Percentiles rank a stretch among this genome's conserved stretches.
Evolutionary conservation across 139 green algal genomes (phyloP).

Genomic region (Trebouxia sp.): DNA sequence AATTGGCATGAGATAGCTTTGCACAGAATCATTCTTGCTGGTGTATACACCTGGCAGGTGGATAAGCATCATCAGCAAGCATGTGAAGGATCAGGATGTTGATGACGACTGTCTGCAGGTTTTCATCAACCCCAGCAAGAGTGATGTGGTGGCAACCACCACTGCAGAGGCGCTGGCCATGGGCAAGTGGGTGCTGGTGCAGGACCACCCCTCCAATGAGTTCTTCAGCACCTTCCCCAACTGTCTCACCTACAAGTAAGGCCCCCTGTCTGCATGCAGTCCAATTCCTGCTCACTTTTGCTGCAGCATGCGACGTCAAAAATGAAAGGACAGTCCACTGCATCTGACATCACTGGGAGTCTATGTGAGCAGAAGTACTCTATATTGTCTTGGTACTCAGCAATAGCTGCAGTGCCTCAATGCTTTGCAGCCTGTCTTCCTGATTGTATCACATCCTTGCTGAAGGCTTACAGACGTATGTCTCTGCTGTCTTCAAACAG

Average conservation of each 20-base stretch:
- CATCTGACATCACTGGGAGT: too few species aligned
- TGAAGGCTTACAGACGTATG: too few species aligned
- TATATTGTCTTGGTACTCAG: too few species aligned
- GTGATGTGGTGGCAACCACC: constrained; percentile 96
- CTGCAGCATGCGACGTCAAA: too few species aligned
- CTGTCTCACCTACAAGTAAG: constrained; percentile 62
- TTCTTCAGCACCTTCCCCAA: constrained; percentile 95
- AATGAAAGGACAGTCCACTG: too few species aligned
- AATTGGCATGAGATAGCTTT: not conserved
- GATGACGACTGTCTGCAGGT: constrained; percentile 48
- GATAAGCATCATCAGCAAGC: too few species aligned
- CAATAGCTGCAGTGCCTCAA: too few species aligned
- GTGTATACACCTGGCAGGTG: not conserved
- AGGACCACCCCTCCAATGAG: constrained; percentile 94
- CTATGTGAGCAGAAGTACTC: too few species aligned
- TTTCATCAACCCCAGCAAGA: constrained; percentile 95
- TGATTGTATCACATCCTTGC: too few species aligned
- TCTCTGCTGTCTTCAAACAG: not conserved
- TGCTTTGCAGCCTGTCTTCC: too few species aligned
- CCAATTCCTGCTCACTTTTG: too few species aligned
- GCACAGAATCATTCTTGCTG: not conserved
- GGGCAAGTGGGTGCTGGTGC: constrained; percentile 97
- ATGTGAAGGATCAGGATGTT: too few species aligned
- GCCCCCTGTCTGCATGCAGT: not conserved
- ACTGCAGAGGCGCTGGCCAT: constrained; percentile 98